Percentiles rank a stretch among this genome's conserved stretches.
Conservation (phyloP, 1,284 basidiomycete species). For the Ceratobasidium sp. region DNA sequence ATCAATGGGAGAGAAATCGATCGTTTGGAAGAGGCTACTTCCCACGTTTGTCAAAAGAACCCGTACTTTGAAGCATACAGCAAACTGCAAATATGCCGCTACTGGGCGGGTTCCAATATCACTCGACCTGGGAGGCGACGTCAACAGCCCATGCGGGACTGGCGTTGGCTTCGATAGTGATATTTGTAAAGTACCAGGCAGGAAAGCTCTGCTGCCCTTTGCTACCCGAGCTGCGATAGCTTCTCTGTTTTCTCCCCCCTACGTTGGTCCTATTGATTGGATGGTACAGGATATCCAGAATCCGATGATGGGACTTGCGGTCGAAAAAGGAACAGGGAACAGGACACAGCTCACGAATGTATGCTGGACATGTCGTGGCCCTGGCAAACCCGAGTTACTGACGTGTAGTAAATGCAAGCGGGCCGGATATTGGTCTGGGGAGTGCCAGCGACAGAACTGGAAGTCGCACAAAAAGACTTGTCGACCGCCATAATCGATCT, state of each 20-base stretch:
- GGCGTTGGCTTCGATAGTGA: conserved; percentile 3
- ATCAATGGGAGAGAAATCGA: background rate
- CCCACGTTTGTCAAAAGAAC: conserved; percentile 23
- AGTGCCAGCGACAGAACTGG: too few relatives aligned
- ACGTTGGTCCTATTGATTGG: background rate
- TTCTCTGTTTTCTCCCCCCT: background rate
- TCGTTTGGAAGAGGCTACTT: conserved; percentile 24
- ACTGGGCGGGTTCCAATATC: background rate
- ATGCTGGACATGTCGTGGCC: too few relatives aligned
- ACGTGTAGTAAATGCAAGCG: too few relatives aligned
- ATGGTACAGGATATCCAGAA: background rate
- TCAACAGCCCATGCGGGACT: conserved; percentile 12
- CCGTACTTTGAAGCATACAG: conserved; percentile 12
- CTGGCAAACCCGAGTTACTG: too few relatives aligned
- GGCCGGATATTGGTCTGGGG: too few relatives aligned
- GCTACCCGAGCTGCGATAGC: conserved; percentile 28
- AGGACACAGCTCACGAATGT: too few relatives aligned
- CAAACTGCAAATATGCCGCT: conserved; percentile 11
- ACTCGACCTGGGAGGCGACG: background rate
- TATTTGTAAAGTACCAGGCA: background rate
- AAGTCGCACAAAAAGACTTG: too few relatives aligned
- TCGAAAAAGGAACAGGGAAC: too few relatives aligned
- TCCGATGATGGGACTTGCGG: background rate
- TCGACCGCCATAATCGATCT: too few relatives aligned
- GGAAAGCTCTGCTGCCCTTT: conserved; percentile 11